Percentiles rank a stretch among this genome's conserved stretches.
Conservation (phyloP, 2,329 filamentous ascomycete genomes). For the Hypoxylon sp. region DNA sequence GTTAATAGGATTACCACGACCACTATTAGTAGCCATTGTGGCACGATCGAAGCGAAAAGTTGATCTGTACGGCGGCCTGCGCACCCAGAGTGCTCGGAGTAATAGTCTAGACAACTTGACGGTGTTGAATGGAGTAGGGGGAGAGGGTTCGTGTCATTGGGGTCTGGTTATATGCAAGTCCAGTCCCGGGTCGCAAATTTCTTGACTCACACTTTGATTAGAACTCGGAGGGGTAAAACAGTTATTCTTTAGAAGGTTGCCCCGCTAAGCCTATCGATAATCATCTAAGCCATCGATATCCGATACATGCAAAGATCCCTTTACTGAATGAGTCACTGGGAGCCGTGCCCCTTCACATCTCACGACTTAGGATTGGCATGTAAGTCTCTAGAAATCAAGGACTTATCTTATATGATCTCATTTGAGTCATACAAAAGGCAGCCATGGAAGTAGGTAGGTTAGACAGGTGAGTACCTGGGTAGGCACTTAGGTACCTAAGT, state of each 20-base stretch:
- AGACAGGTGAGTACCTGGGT: too few relatives aligned
- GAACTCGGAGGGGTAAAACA: conserved; percentile 37
- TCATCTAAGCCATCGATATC: background rate
- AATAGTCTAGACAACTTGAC: conserved; percentile 63
- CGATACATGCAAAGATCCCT: too few relatives aligned
- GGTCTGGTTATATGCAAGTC: conserved; percentile 17
- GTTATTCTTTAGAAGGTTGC: conserved; percentile 4
- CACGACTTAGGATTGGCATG: too few relatives aligned
- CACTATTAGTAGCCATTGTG: conserved; percentile 70
- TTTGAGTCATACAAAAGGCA: too few relatives aligned
- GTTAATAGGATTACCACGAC: conserved; percentile 60
- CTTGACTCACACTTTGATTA: conserved; percentile 33
- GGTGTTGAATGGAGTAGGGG: conserved; percentile 41
- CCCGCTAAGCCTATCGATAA: conserved; percentile 33
- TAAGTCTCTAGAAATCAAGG: too few relatives aligned
- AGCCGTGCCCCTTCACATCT: too few relatives aligned
- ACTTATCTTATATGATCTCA: too few relatives aligned
- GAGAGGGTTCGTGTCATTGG: conserved; percentile 37
- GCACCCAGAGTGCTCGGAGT: conserved; percentile 68
- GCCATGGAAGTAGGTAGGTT: too few relatives aligned
- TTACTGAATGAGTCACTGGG: too few relatives aligned
- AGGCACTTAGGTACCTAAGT: too few relatives aligned
- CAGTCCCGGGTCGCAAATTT: conserved; percentile 24
- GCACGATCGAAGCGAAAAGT: conserved; percentile 56
- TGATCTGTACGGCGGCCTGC: conserved; percentile 63